Conservation (phyloP, 73 alveolate genomes). For the Blepharisma japonicum region DNA sequence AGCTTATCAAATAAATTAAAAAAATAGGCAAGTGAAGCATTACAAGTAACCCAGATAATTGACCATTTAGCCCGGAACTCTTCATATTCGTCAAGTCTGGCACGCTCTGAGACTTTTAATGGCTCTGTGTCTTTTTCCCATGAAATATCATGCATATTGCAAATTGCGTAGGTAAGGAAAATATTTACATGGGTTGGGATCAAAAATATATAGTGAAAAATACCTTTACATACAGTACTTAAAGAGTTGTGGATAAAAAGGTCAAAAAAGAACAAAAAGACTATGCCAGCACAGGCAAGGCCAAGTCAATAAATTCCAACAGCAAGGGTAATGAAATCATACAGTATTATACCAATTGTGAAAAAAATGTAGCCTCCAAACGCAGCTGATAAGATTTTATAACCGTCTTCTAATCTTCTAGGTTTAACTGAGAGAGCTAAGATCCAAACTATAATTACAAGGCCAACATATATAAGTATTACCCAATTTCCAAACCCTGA, state of each 20-base stretch:
- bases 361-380: neutral
- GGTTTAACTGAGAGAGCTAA: slow-evolving; percentile 16
- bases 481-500: neutral
- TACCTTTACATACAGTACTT: neutral
- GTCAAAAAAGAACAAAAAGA: too few species aligned
- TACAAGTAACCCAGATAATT: neutral
- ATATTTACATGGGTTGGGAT: slow-evolving; percentile 16
- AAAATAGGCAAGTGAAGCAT: slow-evolving; percentile 15
- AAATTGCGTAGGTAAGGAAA: slow-evolving; percentile 22
- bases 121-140: slow-evolving; percentile 32
- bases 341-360: too few species aligned
- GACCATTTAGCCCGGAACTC: neutral
- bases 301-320: too few species aligned
- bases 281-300: too few species aligned
- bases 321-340: too few species aligned
- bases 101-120: neutral
- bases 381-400: neutral
- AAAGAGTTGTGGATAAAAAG: too few species aligned
- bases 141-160: slow-evolving; percentile 27
- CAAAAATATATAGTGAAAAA: neutral
- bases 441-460: neutral
- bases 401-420: slow-evolving; percentile 19
- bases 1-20: neutral
- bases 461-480: neutral
- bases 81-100: neutral